A percentile compares a stretch with the other conserved stretches of the same genome.
phyloP scores from a whole-genome alignment of 1,284 basidiomycete species.

The Ceratobasidium sp. region DNA sequence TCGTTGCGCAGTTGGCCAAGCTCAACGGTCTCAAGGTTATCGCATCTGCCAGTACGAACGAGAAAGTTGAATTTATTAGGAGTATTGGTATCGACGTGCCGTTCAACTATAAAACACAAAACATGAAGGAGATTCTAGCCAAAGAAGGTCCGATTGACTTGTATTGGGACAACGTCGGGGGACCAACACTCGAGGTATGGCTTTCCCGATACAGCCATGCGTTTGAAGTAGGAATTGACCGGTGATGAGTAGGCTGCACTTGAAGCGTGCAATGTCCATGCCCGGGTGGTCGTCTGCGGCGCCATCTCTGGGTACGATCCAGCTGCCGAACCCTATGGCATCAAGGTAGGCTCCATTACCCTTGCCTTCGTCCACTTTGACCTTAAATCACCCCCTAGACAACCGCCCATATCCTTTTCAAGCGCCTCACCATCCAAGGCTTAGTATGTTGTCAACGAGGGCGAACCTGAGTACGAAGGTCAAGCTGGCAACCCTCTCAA shows the following conservation, averaged over 20 bases:
- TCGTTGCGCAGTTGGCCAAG: slow-evolving; percentile 60
- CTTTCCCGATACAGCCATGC: too few species aligned
- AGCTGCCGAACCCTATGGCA: slow-evolving; percentile 46
- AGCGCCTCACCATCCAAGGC: slow-evolving; percentile 49
- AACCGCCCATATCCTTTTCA: slow-evolving; percentile 49
- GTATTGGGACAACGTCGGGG: slow-evolving; percentile 48
- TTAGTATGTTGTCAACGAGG: slow-evolving; percentile 50
- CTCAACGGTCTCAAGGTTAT: slow-evolving; percentile 59
- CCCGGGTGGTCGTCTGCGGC: slow-evolving; percentile 50
- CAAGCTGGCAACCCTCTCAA: slow-evolving; percentile 30
- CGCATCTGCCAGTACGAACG: slow-evolving; percentile 59
- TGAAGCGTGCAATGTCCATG: slow-evolving; percentile 49
- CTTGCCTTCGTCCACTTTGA: background rate
- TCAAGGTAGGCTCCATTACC: slow-evolving; percentile 43
- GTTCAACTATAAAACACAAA: slow-evolving; percentile 58
- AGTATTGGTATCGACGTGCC: slow-evolving; percentile 58
- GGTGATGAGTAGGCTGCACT: slow-evolving; percentile 44
- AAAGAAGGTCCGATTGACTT: slow-evolving; percentile 57
- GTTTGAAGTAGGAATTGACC: too few species aligned
- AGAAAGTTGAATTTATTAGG: slow-evolving; percentile 60
- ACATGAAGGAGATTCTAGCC: slow-evolving; percentile 59
- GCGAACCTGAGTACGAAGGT: slow-evolving; percentile 46
- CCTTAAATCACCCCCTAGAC: slow-evolving; percentile 36
- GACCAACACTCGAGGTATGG: slow-evolving; percentile 41
- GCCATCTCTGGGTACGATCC: slow-evolving; percentile 51